phyloP scores from a whole-genome alignment of 495 filamentous ascomycete species.

The Neurospora sp. region DNA sequence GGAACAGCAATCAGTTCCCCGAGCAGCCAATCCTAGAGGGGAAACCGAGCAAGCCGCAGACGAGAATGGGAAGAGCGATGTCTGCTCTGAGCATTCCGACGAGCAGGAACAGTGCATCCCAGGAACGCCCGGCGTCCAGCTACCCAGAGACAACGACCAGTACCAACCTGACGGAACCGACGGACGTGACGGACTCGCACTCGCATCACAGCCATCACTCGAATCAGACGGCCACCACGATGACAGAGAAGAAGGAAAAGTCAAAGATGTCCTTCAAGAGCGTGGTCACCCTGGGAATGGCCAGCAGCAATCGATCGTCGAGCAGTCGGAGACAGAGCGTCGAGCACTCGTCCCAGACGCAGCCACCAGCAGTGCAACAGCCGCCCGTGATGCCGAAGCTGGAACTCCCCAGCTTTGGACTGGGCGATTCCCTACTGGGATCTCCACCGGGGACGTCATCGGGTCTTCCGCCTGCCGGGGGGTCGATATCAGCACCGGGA shows the following conservation, averaged over 20 bases:
- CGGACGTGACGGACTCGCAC: neutral
- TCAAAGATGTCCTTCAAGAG: neutral
- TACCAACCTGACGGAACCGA: neutral
- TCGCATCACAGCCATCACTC: neutral
- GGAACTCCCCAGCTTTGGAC: neutral
- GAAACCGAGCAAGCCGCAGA: neutral
- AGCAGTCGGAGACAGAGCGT: neutral
- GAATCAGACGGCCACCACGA: neutral
- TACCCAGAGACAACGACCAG: neutral
- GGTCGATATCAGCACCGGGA: neutral
- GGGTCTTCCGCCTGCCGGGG: neutral
- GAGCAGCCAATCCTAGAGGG: neutral
- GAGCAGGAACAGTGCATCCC: neutral
- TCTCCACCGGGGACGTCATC: neutral
- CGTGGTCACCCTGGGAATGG: neutral
- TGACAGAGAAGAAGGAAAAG: neutral
- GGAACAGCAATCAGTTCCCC: neutral
- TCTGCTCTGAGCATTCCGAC: neutral
- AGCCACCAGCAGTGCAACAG: neutral
- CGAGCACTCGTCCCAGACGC: neutral
- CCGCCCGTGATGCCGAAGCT: neutral
- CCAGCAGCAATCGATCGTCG: neutral
- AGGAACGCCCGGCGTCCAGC: neutral
- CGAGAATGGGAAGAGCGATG: neutral
- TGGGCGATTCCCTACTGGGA: neutral